Conservation (phyloP, 2,329 filamentous ascomycete genomes). For the Dactylellina sp. region DNA sequence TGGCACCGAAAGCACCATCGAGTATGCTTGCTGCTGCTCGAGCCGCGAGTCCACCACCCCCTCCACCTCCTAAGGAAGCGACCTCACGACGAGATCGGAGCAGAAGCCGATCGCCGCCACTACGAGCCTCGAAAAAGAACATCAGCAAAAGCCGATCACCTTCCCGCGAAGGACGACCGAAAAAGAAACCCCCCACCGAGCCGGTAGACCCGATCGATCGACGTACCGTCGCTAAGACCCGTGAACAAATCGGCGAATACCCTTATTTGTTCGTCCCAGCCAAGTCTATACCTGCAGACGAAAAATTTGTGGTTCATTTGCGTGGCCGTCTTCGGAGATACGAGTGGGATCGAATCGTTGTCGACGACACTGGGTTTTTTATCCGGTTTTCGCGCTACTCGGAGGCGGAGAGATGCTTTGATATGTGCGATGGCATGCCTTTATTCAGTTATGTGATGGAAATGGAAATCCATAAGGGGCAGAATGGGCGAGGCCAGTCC, state of each 20-base stretch:
- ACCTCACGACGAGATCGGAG: slow-evolving; percentile 57
- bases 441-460: slow-evolving; percentile 94
- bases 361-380: slow-evolving; percentile 89
- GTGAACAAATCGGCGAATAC: slow-evolving; percentile 73
- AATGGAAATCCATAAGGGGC: slow-evolving; percentile 80
- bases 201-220: slow-evolving; percentile 58
- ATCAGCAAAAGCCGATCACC: slow-evolving; percentile 32
- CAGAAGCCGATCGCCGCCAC: slow-evolving; percentile 20
- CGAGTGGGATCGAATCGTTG: slow-evolving; percentile 81
- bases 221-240: slow-evolving; percentile 65
- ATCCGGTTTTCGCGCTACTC: slow-evolving; percentile 86
- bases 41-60: slow-evolving; percentile 59
- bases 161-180: slow-evolving; percentile 62
- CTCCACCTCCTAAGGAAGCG: slow-evolving; percentile 58
- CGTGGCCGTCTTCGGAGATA: slow-evolving; percentile 88
- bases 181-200: slow-evolving; percentile 63
- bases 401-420: slow-evolving; percentile 83
- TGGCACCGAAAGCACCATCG: slow-evolving; percentile 61
- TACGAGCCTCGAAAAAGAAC: slow-evolving; percentile 27
- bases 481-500: slow-evolving; percentile 65
- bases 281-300: slow-evolving; percentile 85
- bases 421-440: slow-evolving; percentile 80
- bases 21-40: slow-evolving; percentile 57
- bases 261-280: slow-evolving; percentile 94
- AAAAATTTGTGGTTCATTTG: slow-evolving; percentile 86